Percentiles rank a stretch among this genome's conserved stretches.
Evolutionary conservation across 1,284 basidiomycete genomes (phyloP).

Genomic region (Ceratobasidium papillatum): DNA sequence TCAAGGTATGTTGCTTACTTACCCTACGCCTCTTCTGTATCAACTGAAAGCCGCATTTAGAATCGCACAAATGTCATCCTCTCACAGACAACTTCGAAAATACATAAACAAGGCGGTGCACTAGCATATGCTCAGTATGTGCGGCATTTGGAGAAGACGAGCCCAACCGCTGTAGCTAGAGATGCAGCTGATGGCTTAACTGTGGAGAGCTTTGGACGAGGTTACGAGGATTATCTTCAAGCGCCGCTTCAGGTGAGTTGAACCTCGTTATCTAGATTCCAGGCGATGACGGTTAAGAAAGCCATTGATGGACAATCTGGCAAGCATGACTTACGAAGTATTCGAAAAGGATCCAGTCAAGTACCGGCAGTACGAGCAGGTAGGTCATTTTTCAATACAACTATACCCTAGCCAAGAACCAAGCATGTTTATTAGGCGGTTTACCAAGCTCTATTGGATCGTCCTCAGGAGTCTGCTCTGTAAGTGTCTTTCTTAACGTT

Average conservation of each 20-base stretch:
- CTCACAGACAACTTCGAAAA: constrained; percentile 67
- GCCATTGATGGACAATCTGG: constrained; percentile 97
- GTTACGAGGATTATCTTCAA: constrained; percentile 96
- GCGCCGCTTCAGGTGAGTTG: constrained; percentile 83
- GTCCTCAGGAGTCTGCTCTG: constrained; percentile 66
- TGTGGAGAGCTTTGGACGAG: constrained; percentile 88
- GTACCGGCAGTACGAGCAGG: constrained; percentile 95
- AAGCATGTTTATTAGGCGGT: constrained; percentile 65
- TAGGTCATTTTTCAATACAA: constrained; percentile 49
- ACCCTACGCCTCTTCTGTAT: not conserved
- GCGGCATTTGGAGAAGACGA: constrained; percentile 81
- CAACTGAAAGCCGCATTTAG: constrained; percentile 54
- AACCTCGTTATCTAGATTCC: not conserved
- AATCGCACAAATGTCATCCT: constrained; percentile 85
- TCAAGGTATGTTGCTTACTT: constrained; percentile 67
- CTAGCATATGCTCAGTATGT: constrained; percentile 92
- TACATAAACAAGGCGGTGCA: constrained; percentile 83
- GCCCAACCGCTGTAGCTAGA: constrained; percentile 66
- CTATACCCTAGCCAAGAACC: constrained; percentile 36
- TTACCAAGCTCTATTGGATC: constrained; percentile 80
- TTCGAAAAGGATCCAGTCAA: constrained; percentile 99
- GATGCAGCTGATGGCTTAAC: constrained; percentile 62
- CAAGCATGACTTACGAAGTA: constrained; percentile 94
- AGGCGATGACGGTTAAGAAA: constrained; percentile 52
- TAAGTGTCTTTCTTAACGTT: constrained; percentile 49